Conservation (phyloP, 2,329 filamentous ascomycete genomes). For the Phaeomoniella chlamydospora region DNA sequence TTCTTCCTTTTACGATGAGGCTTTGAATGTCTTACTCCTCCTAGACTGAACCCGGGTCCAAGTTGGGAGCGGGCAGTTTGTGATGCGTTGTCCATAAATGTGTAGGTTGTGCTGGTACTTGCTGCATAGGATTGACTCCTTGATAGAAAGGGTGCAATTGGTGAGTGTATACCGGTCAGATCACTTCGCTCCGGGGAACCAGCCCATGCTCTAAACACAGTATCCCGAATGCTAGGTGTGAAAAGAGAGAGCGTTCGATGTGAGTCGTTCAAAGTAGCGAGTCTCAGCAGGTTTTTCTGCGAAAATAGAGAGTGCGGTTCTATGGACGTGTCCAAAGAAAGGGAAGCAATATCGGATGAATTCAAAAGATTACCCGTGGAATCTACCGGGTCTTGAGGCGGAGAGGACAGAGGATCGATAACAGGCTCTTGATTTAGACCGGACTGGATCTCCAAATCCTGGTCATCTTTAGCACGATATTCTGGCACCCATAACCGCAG, state of each 20-base stretch:
- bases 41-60: slow-evolving; percentile 24
- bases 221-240: slow-evolving; percentile 78
- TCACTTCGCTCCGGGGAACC: slow-evolving; percentile 50
- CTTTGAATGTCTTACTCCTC: slow-evolving; percentile 27
- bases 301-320: slow-evolving; percentile 87
- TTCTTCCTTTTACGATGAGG: slow-evolving; percentile 33
- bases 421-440: slow-evolving; percentile 42
- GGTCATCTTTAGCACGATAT: slow-evolving; percentile 53
- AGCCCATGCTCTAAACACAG: slow-evolving; percentile 86
- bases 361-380: slow-evolving; percentile 64
- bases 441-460: slow-evolving; percentile 38
- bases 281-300: slow-evolving; percentile 76
- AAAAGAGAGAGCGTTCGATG: slow-evolving; percentile 84
- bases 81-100: slow-evolving; percentile 57
- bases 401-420: slow-evolving; percentile 68
- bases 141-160: slow-evolving; percentile 35
- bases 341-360: slow-evolving; percentile 56
- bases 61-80: slow-evolving; percentile 38
- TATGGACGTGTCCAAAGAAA: slow-evolving; percentile 64
- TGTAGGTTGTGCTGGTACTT: slow-evolving; percentile 47
- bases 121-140: slow-evolving; percentile 49
- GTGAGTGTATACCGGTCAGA: slow-evolving; percentile 18
- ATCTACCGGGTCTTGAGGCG: slow-evolving; percentile 71
- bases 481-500: slow-evolving; percentile 83
- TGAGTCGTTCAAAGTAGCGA: slow-evolving; percentile 72